Base-by-base conservation (phyloP, 306 rosid species). In the Psophocarpus tetragonolobus region DNA sequence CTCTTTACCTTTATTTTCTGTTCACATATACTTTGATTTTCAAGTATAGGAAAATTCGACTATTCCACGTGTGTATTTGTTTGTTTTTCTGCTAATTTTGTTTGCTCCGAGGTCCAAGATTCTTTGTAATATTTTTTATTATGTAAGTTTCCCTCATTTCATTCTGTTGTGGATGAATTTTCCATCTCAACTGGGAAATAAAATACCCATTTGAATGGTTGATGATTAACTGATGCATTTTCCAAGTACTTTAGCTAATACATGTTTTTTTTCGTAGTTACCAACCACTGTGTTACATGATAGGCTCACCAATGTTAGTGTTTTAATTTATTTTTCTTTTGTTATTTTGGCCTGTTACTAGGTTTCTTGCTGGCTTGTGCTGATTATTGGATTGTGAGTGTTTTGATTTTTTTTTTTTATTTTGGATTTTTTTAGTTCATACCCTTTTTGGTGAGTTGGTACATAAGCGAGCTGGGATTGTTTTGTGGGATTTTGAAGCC, bases 1-100 rank as follows among this genome's bases (percentile, higher is more conserved):
- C 44, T 18, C 73, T 47, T 13, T 73, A 54, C 48, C 15, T 62
- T 83, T 41, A 62, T 64, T 79, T 56, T 62, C 70, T 71, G 33
- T 68, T 75, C 53, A 84, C 68, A 20, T n/a, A n/a, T n/a, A n/a
- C n/a, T 74, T 9, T 39, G 50, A 53, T 69, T 41, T 65, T 45
- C 6, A 60, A 32, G 60, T 69, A 30, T 75, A 11, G 71, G 66
- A 9, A 48, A 45, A 39, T 58, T 7, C 8, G 64, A 48, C 36
- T 67, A 12, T 83, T 72, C 69, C 65, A 64, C 66, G 15, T 61
- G 8, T 20, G 11, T 5, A 51, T 24, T 82, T 38, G 54, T 68
- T n/a, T n/a, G n/a, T n/a, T n/a, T 72, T 79, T 42, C 38, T 47
- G 32, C 51, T 36, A 42, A 5, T 42, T 38, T 38, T 38, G 42